Evolutionary conservation across 2,329 filamentous ascomycete genomes (phyloP).

Genomic region (Fonsecaea nubica): DNA sequence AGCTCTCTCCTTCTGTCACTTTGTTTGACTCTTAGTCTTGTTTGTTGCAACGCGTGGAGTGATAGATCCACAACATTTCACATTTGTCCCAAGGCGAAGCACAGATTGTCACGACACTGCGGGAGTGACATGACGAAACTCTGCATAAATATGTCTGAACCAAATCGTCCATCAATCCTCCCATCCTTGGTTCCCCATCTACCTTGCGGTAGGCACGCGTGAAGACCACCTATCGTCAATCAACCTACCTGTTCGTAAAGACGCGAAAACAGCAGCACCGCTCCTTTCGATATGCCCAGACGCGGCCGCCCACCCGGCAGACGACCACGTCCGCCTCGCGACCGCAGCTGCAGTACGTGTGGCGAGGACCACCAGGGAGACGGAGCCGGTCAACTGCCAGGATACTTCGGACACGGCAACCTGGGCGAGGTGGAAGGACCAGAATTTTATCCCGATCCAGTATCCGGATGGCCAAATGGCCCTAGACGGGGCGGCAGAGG

Average conservation of each 20-base stretch:
- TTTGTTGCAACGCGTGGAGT: neutral
- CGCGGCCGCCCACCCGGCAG: neutral
- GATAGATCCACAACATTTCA: neutral
- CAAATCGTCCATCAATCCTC: neutral
- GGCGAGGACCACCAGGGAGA: slow-evolving; percentile 1
- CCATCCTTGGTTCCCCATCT: neutral
- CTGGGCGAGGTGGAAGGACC: neutral
- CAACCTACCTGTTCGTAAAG: neutral
- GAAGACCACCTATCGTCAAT: neutral
- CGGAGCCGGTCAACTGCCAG: slow-evolving; percentile 1
- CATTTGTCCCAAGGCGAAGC: neutral
- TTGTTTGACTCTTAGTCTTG: neutral
- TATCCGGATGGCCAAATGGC: neutral
- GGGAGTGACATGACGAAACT: neutral
- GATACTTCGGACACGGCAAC: slow-evolving; percentile 13
- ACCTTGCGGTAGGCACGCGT: neutral
- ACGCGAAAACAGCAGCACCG: neutral
- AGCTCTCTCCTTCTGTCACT: neutral
- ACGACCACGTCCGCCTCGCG: neutral
- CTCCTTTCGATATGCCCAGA: neutral
- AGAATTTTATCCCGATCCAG: slow-evolving; percentile 11
- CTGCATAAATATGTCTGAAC: neutral
- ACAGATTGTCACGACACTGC: neutral
- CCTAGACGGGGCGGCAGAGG: neutral
- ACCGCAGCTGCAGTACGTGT: neutral